phyloP scores from a whole-genome alignment of 2,329 filamentous ascomycete genomes.

The Blastomyces percursus region DNA sequence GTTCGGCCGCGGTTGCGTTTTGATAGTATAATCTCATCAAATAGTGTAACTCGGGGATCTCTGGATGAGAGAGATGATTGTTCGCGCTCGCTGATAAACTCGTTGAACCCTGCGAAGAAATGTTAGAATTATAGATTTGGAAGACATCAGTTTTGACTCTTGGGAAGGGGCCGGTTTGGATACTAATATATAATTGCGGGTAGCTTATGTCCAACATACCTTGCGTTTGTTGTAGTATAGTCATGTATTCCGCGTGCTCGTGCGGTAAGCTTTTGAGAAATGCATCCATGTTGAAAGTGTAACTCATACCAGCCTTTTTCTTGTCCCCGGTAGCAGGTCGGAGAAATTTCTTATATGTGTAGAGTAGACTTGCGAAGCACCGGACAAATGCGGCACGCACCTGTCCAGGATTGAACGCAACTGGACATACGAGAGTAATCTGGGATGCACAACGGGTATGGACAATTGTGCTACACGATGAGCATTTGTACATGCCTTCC shows the following conservation, averaged over 20 bases:
- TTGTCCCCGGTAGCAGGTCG: constrained; percentile 48
- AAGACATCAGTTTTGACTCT: not conserved
- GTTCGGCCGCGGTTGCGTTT: constrained; percentile 52
- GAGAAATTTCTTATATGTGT: constrained; percentile 57
- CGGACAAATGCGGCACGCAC: constrained; percentile 57
- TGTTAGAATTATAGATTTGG: constrained; percentile 11
- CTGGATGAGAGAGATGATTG: constrained; percentile 40
- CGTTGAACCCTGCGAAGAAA: constrained; percentile 42
- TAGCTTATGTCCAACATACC: constrained; percentile 25
- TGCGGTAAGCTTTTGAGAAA: constrained; percentile 54
- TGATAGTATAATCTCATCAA: constrained; percentile 54
- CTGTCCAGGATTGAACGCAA: constrained; percentile 55
- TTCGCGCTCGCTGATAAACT: constrained; percentile 55
- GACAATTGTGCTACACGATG: constrained; percentile 39
- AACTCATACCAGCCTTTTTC: constrained; percentile 51
- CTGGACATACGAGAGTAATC: constrained; percentile 55
- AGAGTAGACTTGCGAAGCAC: constrained; percentile 57
- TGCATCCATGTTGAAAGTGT: constrained; percentile 56
- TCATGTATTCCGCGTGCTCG: constrained; percentile 54
- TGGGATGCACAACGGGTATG: constrained; percentile 50
- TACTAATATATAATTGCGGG: not conserved
- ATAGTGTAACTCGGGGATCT: constrained; percentile 48
- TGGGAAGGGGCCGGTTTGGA: not conserved
- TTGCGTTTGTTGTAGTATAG: constrained; percentile 54
- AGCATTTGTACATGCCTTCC: constrained; percentile 43